Percentiles rank a stretch among this genome's conserved stretches.
Evolutionary conservation across 2,329 filamentous ascomycete genomes (phyloP).

Genomic region (Verticillium albo-atrum): DNA sequence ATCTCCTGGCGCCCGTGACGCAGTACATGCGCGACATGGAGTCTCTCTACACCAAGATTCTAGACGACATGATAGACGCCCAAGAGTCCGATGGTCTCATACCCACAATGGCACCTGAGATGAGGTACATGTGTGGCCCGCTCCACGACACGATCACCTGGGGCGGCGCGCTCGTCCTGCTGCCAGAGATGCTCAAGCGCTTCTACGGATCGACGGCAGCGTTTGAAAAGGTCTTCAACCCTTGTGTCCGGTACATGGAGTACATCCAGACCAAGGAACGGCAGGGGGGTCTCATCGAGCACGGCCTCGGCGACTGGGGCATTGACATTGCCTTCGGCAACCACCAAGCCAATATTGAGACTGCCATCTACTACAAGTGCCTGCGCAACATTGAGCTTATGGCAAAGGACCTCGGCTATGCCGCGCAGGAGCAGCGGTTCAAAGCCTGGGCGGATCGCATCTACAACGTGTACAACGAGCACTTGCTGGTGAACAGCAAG

Average conservation of each 20-base stretch:
- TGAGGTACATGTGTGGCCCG: conserved; percentile 42
- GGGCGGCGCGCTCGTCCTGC: conserved; percentile 32
- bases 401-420: conserved; percentile 22
- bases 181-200: conserved; percentile 29
- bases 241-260: conserved; percentile 34
- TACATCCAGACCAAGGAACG: conserved; percentile 34
- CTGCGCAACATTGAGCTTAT: conserved; percentile 29
- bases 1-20: conserved; percentile 37
- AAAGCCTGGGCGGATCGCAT: conserved; percentile 22
- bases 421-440: conserved; percentile 18
- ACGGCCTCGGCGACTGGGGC: conserved; percentile 38
- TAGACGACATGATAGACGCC: conserved; percentile 40
- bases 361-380: conserved; percentile 36
- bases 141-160: conserved; percentile 41
- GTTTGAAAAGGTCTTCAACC: conserved; percentile 29
- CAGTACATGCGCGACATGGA: conserved; percentile 43
- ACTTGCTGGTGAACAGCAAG: conserved; percentile 26
- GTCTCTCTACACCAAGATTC: conserved; percentile 38
- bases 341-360: conserved; percentile 39
- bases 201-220: conserved; percentile 34
- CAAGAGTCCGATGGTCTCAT: conserved; percentile 39
- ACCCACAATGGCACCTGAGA: conserved; percentile 41
- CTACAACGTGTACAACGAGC: conserved; percentile 25
- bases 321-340: conserved; percentile 37
- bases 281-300: conserved; percentile 33